Conservation (phyloP, 176 grass and related monocot genomes). For the Hordeum marinum region DNA sequence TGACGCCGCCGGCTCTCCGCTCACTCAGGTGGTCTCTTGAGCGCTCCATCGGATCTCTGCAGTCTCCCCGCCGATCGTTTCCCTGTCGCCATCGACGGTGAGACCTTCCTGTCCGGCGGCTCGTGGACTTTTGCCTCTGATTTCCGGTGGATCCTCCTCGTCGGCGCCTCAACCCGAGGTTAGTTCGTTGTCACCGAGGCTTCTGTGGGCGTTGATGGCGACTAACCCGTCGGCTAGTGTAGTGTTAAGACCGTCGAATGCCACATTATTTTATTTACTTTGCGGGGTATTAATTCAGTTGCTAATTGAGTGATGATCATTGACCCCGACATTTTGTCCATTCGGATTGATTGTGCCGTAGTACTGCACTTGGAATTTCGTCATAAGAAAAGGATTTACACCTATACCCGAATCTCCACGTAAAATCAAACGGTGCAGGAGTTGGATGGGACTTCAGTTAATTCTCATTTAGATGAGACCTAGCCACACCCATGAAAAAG, state of each 20-base stretch:
- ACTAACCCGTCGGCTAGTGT: background rate
- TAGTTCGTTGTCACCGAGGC: background rate
- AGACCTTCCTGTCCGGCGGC: background rate
- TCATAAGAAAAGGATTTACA: background rate
- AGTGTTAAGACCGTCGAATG: background rate
- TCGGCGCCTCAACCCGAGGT: background rate
- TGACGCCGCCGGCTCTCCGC: background rate
- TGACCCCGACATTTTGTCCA: background rate
- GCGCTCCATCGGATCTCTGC: background rate
- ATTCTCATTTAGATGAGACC: no score
- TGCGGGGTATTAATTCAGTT: no score
- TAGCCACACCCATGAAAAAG: background rate
- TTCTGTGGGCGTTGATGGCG: background rate
- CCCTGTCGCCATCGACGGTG: background rate
- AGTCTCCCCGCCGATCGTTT: background rate
- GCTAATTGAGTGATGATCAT: background rate
- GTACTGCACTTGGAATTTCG: background rate
- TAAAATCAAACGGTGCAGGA: no score
- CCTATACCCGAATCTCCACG: no score
- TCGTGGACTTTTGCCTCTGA: background rate
- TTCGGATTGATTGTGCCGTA: background rate
- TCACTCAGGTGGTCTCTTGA: background rate
- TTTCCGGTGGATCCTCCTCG: background rate
- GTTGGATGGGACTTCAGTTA: no score
- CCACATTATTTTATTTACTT: background rate